These are phyloP conservation scores for Calonectria hawksworthii DNA, from an alignment of 2,329 filamentous ascomycete species.

Conservation along the genomic window DNA sequence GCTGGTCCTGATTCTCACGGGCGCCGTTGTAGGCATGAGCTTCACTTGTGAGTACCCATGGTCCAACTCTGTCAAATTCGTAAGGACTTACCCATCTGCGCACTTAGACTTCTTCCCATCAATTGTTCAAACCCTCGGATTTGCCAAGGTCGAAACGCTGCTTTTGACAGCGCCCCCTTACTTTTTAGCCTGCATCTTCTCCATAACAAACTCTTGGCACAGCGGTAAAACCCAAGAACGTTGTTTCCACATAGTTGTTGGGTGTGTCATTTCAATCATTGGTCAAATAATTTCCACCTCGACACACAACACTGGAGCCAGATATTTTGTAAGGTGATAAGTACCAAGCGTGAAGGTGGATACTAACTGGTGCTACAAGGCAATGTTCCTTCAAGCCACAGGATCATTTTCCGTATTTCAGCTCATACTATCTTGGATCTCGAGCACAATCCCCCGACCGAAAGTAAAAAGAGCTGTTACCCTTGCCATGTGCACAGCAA, in stretches of 20 bases:
- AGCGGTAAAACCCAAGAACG: neutral
- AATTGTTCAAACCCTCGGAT: neutral
- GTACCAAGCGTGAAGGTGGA: neutral
- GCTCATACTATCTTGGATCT: neutral
- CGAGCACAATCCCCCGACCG: neutral
- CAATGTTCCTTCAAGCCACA: neutral
- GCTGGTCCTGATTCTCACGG: neutral
- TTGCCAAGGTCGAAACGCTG: neutral
- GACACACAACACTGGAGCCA: neutral
- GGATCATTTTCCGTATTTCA: neutral
- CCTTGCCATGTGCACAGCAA: neutral
- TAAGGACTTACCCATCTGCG: neutral
- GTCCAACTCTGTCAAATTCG: neutral
- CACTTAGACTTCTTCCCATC: neutral
- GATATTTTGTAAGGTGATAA: neutral
- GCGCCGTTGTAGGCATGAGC: neutral
- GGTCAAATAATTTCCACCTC: neutral
- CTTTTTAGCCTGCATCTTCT: neutral
- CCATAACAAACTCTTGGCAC: neutral
- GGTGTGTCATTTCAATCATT: neutral
- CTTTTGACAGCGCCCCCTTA: neutral
- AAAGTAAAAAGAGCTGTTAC: neutral
- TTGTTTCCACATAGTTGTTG: neutral
- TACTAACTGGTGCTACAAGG: neutral
- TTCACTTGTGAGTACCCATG: neutral